phyloP scores from a whole-genome alignment of 441 rosid species.

The Brassica balearica region DNA sequence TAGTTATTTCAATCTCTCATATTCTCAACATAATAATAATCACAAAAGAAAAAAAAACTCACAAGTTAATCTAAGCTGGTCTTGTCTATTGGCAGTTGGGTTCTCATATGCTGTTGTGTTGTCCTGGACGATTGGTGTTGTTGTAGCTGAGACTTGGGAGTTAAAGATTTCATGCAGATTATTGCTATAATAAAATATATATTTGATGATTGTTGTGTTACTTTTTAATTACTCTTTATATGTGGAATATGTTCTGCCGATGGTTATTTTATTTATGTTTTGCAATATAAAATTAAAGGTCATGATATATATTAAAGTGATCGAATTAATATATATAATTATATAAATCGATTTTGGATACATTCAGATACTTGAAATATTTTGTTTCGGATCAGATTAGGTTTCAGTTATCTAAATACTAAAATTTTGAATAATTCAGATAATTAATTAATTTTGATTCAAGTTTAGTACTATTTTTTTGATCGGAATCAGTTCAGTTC shows the following conservation, averaged over 20 bases:
- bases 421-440: too few relatives aligned
- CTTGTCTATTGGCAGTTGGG: constrained; percentile 42
- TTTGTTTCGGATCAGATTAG: too few relatives aligned
- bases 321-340: background rate
- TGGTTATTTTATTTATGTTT: background rate
- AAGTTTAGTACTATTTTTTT: too few relatives aligned
- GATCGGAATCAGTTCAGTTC: too few relatives aligned
- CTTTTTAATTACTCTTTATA: too few relatives aligned
- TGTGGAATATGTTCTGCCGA: too few relatives aligned
- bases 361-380: too few relatives aligned
- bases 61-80: background rate
- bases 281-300: background rate
- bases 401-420: too few relatives aligned
- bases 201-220: background rate
- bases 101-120: constrained; percentile 47
- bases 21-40: background rate
- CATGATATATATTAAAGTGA: background rate
- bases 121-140: constrained; percentile 43
- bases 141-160: background rate
- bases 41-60: background rate
- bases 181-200: background rate
- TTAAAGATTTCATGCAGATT: background rate
- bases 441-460: too few relatives aligned
- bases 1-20: background rate
- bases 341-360: too few relatives aligned